Conservation (phyloP, 768 basidiomycete species). For the Myochromella boudieri region DNA sequence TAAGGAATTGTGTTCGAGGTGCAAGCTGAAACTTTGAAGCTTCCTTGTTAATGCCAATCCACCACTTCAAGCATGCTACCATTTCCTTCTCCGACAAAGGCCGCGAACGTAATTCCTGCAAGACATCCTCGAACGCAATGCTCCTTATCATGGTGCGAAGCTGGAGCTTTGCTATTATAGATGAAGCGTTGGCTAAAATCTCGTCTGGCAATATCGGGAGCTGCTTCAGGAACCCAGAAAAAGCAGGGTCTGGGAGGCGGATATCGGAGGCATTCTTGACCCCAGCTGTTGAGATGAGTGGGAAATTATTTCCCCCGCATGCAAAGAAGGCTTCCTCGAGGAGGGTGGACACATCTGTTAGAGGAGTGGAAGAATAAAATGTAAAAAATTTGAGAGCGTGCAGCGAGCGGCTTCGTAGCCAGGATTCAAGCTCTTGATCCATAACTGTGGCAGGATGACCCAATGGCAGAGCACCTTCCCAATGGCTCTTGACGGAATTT, state of each 20-base stretch:
- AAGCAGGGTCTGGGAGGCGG: slow-evolving; percentile 69
- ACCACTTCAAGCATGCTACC: slow-evolving; percentile 87
- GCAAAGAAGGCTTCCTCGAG: slow-evolving; percentile 81
- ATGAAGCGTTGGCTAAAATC: slow-evolving; percentile 52
- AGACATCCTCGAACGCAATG: slow-evolving; percentile 81
- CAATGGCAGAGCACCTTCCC: slow-evolving; percentile 48
- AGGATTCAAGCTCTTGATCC: slow-evolving; percentile 42
- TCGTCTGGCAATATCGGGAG: slow-evolving; percentile 72
- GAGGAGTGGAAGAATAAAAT: slow-evolving; percentile 86
- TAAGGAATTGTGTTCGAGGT: slow-evolving; percentile 61
- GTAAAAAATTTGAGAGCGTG: slow-evolving; percentile 91
- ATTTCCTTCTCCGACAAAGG: slow-evolving; percentile 75
- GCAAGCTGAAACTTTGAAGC: slow-evolving; percentile 36
- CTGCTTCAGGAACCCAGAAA: slow-evolving; percentile 73
- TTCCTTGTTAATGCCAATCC: slow-evolving; percentile 49
- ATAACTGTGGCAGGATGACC: slow-evolving; percentile 24
- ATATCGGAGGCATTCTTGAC: slow-evolving; percentile 65
- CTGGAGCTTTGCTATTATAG: slow-evolving; percentile 62
- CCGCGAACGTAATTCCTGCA: slow-evolving; percentile 69
- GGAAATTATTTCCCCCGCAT: slow-evolving; percentile 55
- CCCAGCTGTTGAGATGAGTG: slow-evolving; percentile 76
- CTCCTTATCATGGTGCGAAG: slow-evolving; percentile 64
- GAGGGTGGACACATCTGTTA: slow-evolving; percentile 66
- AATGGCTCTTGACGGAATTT: slow-evolving; percentile 52
- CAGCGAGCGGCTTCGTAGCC: slow-evolving; percentile 60